Evolutionary conservation across 352 stramenopile species (phyloP), one percentile per base, ranked within the genome.

Genomic region (Pythium monospermum): DNA sequence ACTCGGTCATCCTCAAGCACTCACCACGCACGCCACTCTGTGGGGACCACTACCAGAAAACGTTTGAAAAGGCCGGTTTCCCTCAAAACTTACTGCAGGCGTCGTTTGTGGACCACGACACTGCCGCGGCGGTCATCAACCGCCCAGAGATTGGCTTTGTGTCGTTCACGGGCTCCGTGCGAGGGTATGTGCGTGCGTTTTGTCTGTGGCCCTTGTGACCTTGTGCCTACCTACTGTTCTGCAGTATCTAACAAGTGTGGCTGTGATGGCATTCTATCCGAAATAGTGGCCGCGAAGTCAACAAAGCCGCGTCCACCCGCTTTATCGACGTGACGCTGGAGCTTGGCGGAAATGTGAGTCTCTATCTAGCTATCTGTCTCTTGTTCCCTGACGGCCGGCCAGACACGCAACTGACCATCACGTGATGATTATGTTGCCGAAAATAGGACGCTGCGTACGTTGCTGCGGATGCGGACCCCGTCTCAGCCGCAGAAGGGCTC

Each of bases 311-410:
- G 12, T 72, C 66, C 31, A 66, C 69, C 27, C 72, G 76, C 35
- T 94, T 88, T 38, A 88, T 92, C 36, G 73, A 91, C 33, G 64
- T 85, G 44, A 91, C 72, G 13, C 68, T 95, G 43, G 84, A 95
- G 52, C 77, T 95, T 33, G 84, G 84, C 48, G 84, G 84, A 53
- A 93, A 91, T 49, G 76, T 85, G 13, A 31, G 36, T 44, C 23
- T n/a, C n/a, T n/a, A n/a, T n/a, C n/a, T n/a, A n/a, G n/a, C n/a
- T n/a, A n/a, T n/a, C n/a, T n/a, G n/a, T n/a, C n/a, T n/a, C n/a
- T n/a, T n/a, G n/a, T n/a, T n/a, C n/a, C n/a, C n/a, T n/a, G n/a
- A n/a, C n/a, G n/a, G n/a, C n/a, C n/a, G n/a, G n/a, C n/a, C n/a
- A n/a, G n/a, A n/a, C n/a, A n/a, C n/a, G n/a, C n/a, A n/a, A n/a